phyloP scores from a whole-genome alignment of 1,139 yeast genomes.

The Magnusiomyces paraingens region DNA sequence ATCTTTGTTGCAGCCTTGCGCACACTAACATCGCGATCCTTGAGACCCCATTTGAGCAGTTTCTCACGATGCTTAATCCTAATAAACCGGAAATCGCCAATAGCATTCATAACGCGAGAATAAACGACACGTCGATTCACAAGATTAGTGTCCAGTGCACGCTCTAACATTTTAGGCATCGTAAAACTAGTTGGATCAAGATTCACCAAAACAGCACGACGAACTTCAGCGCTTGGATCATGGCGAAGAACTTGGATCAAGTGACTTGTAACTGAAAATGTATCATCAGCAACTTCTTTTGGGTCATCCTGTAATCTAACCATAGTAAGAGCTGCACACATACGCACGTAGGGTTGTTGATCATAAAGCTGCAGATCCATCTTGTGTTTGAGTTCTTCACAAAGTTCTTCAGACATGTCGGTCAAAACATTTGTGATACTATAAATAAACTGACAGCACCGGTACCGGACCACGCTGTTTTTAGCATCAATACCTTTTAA shows the following conservation, averaged over 20 bases:
- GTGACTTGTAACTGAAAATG: constrained; percentile 35
- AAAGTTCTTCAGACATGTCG: constrained; percentile 69
- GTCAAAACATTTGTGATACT: constrained; percentile 65
- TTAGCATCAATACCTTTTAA: constrained; percentile 71
- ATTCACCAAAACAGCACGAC: constrained; percentile 76
- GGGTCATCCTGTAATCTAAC: constrained; percentile 59
- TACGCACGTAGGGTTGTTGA: constrained; percentile 70
- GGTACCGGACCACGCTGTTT: constrained; percentile 68
- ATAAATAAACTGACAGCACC: constrained; percentile 75
- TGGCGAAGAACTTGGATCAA: constrained; percentile 55
- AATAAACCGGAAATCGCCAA: constrained; percentile 61
- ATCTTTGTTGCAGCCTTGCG: constrained; percentile 64
- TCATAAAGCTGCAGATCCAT: constrained; percentile 64
- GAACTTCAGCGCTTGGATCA: constrained; percentile 67
- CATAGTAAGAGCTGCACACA: constrained; percentile 75
- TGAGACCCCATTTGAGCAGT: constrained; percentile 74
- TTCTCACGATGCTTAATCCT: constrained; percentile 57
- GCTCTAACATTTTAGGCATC: constrained; percentile 56
- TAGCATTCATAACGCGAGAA: constrained; percentile 58
- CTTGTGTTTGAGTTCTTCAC: constrained; percentile 55
- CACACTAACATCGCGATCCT: constrained; percentile 76
- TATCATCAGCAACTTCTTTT: constrained; percentile 41
- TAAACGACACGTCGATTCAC: constrained; percentile 68
- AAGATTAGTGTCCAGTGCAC: constrained; percentile 76
- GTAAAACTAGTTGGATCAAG: constrained; percentile 51